A percentile compares a stretch with the other conserved stretches of the same genome.
Evolutionary conservation across 1,284 basidiomycete genomes (phyloP).

Genomic region (Cystobasidium pallidum): DNA sequence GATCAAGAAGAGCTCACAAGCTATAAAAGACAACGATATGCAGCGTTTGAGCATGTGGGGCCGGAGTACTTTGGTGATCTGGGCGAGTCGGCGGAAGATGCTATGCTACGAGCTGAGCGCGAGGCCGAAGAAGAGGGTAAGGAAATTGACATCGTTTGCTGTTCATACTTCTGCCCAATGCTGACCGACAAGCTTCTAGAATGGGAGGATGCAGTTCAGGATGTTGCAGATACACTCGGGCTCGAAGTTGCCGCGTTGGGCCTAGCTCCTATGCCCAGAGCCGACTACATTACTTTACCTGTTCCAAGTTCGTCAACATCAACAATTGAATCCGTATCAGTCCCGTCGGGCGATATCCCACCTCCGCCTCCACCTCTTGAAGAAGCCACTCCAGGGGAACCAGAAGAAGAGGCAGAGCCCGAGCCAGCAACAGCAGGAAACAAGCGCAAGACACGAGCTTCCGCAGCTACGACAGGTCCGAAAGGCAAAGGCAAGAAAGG

Average conservation of each 20-base stretch:
- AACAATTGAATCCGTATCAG: not conserved
- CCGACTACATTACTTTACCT: conserved; percentile 36
- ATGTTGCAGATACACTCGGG: conserved; percentile 31
- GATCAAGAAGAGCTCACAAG: conserved; percentile 78
- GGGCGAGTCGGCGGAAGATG: conserved; percentile 73
- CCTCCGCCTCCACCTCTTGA: conserved; percentile 37
- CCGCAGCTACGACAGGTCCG: conserved; percentile 8
- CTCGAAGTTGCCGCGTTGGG: conserved; percentile 23
- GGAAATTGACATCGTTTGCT: not conserved
- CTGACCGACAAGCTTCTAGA: conserved; percentile 59
- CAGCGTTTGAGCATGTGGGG: conserved; percentile 75
- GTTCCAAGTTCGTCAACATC: conserved; percentile 26
- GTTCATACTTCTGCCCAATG: conserved; percentile 5
- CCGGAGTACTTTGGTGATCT: conserved; percentile 89
- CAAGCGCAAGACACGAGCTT: conserved; percentile 53
- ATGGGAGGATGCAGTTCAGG: conserved; percentile 66
- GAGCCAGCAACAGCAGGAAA: conserved; percentile 41
- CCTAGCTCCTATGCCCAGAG: conserved; percentile 25
- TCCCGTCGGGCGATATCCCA: conserved; percentile 2
- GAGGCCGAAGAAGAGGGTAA: conserved; percentile 74
- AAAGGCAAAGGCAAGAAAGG: conserved; percentile 49
- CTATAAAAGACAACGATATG: conserved; percentile 67
- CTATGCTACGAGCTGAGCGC: conserved; percentile 71
- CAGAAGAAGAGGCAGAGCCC: conserved; percentile 31
- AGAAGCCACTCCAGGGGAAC: not conserved